phyloP scores from a whole-genome alignment of 306 rosid species.

The Clitoria ternatea region DNA sequence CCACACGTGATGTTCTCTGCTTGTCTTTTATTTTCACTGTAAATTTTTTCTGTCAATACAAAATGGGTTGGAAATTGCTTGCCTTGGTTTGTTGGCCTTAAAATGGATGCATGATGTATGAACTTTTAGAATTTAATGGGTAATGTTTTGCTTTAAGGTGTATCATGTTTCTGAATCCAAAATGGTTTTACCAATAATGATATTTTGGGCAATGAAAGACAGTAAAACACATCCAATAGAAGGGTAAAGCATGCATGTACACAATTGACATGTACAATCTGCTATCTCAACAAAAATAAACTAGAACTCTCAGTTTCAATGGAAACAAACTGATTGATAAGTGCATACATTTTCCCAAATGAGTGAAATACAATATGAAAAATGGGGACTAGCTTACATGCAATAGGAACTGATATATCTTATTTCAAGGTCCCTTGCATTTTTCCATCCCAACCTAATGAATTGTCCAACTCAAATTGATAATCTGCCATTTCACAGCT shows the following conservation, averaged over 20 bases:
- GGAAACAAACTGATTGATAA: slow-evolving; percentile 9
- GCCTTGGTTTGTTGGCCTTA: no score
- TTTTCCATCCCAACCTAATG: slow-evolving; percentile 9
- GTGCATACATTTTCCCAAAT: slow-evolving; percentile 19
- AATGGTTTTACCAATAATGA: not conserved
- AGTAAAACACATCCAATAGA: not conserved
- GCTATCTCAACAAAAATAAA: slow-evolving; percentile 5
- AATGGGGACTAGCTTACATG: not conserved
- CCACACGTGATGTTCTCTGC: no score
- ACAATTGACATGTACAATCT: slow-evolving; percentile 2
- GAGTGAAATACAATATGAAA: slow-evolving; percentile 27
- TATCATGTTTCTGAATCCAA: no score
- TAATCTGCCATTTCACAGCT: slow-evolving; percentile 19
- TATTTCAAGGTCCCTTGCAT: slow-evolving; percentile 9
- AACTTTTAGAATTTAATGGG: no score
- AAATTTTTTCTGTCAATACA: no score
- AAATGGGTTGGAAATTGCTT: no score
- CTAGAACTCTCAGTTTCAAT: slow-evolving; percentile 6
- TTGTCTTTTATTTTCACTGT: no score
- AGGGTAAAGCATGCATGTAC: not conserved
- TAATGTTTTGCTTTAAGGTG: no score
- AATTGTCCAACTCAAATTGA: slow-evolving; percentile 20
- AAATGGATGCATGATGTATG: no score
- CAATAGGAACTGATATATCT: slow-evolving; percentile 5
- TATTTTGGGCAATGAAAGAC: not conserved